Percentiles rank a stretch among this genome's conserved stretches.
phyloP scores from a whole-genome alignment of 2,329 filamentous ascomycete genomes.

The Nigrospora sphaerica region DNA sequence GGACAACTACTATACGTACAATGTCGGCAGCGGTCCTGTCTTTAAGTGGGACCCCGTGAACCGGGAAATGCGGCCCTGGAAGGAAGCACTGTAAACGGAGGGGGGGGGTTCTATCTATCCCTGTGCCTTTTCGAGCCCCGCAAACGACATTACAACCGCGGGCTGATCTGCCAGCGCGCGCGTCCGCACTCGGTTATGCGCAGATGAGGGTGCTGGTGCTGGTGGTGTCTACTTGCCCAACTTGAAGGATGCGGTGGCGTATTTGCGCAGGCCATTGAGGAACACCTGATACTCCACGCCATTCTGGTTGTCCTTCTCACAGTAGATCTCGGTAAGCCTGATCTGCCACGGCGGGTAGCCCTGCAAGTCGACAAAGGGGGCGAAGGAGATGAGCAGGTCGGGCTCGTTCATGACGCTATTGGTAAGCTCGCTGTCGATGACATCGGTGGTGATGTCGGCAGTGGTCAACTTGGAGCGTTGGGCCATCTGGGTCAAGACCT shows the following conservation, averaged over 20 bases:
- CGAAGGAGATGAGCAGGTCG: constrained; percentile 82
- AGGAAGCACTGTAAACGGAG: constrained; percentile 3
- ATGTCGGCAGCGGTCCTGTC: constrained; percentile 64
- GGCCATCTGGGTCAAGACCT: constrained; percentile 90
- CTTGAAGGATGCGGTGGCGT: constrained; percentile 80
- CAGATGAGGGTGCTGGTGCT: too few relatives aligned
- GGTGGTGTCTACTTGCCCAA: constrained; percentile 52
- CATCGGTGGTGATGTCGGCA: constrained; percentile 73
- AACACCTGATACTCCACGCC: constrained; percentile 94
- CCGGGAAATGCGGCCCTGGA: constrained; percentile 41
- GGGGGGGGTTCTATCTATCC: constrained; percentile 10
- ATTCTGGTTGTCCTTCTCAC: constrained; percentile 61
- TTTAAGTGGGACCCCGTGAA: constrained; percentile 57
- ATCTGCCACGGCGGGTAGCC: constrained; percentile 98
- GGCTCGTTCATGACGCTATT: constrained; percentile 79
- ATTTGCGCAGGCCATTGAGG: constrained; percentile 75
- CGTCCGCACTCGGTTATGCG: too few relatives aligned
- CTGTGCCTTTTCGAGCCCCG: not conserved
- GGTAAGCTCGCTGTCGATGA: constrained; percentile 83
- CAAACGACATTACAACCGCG: not conserved
- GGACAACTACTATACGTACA: constrained; percentile 80
- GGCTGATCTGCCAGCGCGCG: not conserved
- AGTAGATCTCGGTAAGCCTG: constrained; percentile 88
- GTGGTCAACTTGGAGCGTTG: constrained; percentile 78
- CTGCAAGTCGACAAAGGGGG: constrained; percentile 72